Evolutionary conservation across 2,329 filamentous ascomycete species (phyloP).

Genomic region (Madurella mycetomatis): DNA sequence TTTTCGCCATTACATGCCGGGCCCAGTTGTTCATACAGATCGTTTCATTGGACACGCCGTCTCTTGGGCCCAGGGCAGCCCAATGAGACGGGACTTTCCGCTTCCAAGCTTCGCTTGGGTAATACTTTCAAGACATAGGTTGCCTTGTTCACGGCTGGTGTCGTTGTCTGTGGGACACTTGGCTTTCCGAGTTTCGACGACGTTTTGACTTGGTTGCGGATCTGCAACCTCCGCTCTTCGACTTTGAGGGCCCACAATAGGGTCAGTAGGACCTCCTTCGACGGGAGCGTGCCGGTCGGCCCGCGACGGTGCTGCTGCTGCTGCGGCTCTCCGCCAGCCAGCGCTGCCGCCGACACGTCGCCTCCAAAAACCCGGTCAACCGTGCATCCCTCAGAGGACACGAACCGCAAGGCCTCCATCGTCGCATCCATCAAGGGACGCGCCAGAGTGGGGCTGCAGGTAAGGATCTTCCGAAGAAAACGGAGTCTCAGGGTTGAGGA

Average conservation of each 20-base stretch:
- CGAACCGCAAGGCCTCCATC: slow-evolving; percentile 68
- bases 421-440: slow-evolving; percentile 70
- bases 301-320: slow-evolving; percentile 20
- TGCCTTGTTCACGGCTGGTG: slow-evolving; percentile 15
- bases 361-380: slow-evolving; percentile 41
- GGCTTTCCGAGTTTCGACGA: slow-evolving; percentile 21
- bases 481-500: slow-evolving; percentile 57
- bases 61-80: not conserved
- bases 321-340: slow-evolving; percentile 24
- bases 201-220: slow-evolving; percentile 20
- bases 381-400: slow-evolving; percentile 52
- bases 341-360: slow-evolving; percentile 30
- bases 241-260: slow-evolving; percentile 44
- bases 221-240: slow-evolving; percentile 37
- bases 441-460: slow-evolving; percentile 70
- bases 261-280: slow-evolving; percentile 45
- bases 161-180: slow-evolving; percentile 18
- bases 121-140: slow-evolving; percentile 23
- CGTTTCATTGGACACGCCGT: slow-evolving; percentile 8
- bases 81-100: not conserved
- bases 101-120: slow-evolving; percentile 18
- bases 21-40: slow-evolving; percentile 13
- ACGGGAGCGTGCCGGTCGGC: slow-evolving; percentile 37
- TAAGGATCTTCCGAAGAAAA: slow-evolving; percentile 61
- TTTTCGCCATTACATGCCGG: slow-evolving; percentile 10